Evolutionary conservation across 2,329 filamentous ascomycete species (phyloP).

Genomic region (Colletotrichum sp.): DNA sequence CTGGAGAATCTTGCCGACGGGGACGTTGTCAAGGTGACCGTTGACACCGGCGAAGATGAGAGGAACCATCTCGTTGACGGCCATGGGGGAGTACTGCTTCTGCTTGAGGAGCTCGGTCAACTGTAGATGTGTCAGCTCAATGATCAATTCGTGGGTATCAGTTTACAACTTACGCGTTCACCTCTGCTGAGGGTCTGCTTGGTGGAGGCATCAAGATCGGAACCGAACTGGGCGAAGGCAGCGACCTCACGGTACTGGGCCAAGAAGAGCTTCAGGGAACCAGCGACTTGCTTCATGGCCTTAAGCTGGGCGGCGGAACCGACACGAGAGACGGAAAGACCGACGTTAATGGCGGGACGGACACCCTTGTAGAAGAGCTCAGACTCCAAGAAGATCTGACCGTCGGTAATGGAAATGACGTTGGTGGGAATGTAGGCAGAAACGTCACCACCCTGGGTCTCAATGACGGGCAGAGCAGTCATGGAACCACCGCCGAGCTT

Average conservation of each 20-base stretch:
- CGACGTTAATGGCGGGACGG: constrained; percentile 99
- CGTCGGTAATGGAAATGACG: constrained; percentile 99
- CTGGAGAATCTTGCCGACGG: constrained; percentile 87
- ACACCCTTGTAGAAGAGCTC: constrained; percentile 99
- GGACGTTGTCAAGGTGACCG: constrained; percentile 87
- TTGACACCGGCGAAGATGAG: constrained; percentile 99
- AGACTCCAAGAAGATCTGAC: constrained; percentile 99
- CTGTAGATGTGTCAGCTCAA: constrained; percentile 38
- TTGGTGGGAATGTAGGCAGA: constrained; percentile 99
- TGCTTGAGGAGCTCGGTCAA: constrained; percentile 98
- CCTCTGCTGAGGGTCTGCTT: constrained; percentile 98
- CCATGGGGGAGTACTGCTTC: constrained; percentile 99
- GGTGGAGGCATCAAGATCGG: constrained; percentile 97
- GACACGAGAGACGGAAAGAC: constrained; percentile 99
- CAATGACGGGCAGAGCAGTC: constrained; percentile 96
- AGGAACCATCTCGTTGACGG: constrained; percentile 99
- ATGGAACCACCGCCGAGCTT: constrained; percentile 94
- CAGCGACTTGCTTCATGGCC: constrained; percentile 99
- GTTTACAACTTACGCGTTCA: constrained; percentile 78
- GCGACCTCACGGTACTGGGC: constrained; percentile 99
- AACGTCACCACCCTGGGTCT: constrained; percentile 99
- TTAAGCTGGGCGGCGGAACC: constrained; percentile 99
- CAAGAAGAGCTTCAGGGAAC: constrained; percentile 99
- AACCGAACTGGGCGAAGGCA: constrained; percentile 99
- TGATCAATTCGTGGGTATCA: neutral